Conservation (phyloP, 768 basidiomycete genomes). For the Leccinum disarticulatum region DNA sequence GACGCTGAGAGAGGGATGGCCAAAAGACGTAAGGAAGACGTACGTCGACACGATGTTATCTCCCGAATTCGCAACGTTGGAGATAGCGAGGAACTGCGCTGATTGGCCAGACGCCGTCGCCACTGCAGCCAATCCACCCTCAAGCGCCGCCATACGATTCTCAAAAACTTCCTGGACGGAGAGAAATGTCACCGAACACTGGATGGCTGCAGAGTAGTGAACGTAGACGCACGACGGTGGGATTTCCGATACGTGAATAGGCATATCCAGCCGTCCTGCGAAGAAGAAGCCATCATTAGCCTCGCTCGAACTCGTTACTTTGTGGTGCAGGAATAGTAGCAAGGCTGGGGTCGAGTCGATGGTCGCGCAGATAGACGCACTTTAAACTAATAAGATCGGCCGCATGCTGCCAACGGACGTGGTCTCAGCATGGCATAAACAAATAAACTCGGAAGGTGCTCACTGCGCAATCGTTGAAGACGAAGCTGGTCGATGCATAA, state of each 20-base stretch:
- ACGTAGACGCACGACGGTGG: constrained; percentile 47
- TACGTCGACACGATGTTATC: constrained; percentile 68
- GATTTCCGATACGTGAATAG: constrained; percentile 57
- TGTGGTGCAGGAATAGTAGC: not conserved
- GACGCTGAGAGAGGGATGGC: not conserved
- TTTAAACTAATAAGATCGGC: constrained; percentile 54
- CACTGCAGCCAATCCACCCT: constrained; percentile 61
- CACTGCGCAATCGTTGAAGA: constrained; percentile 55
- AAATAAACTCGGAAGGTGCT: constrained; percentile 1
- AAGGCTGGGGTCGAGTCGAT: not conserved
- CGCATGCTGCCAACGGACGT: constrained; percentile 39
- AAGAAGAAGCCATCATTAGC: not conserved
- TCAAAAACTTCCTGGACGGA: constrained; percentile 57
- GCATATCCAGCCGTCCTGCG: constrained; percentile 45
- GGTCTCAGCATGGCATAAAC: not conserved
- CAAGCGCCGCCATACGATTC: constrained; percentile 61
- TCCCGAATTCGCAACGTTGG: constrained; percentile 49
- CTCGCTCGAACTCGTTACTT: not conserved
- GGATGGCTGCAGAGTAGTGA: not conserved
- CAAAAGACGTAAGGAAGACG: constrained; percentile 11
- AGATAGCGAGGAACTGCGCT: constrained; percentile 61
- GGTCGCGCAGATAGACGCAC: constrained; percentile 12
- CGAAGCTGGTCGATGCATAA: constrained; percentile 55
- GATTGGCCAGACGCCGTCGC: constrained; percentile 58
- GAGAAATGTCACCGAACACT: not conserved